phyloP scores from a whole-genome alignment of 176 grass and related monocot genomes.

The Triticum aestivum region DNA sequence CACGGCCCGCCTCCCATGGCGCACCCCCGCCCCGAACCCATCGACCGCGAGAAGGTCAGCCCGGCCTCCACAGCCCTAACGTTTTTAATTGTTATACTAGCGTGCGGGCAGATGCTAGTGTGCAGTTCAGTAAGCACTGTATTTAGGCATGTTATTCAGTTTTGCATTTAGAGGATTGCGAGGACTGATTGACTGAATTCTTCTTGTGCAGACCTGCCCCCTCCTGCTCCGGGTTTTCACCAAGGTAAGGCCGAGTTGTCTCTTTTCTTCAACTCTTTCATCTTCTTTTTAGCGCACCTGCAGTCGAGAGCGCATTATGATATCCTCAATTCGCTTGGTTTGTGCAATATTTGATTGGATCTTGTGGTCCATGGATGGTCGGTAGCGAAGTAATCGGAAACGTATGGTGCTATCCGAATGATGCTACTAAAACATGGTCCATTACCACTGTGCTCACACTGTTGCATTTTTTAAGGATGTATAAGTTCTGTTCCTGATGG shows the following conservation, averaged over 20 bases:
- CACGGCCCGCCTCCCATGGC: conserved; percentile 53
- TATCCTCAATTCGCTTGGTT: not conserved
- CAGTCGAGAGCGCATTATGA: too few relatives aligned
- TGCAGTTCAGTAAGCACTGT: too few relatives aligned
- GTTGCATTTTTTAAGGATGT: too few relatives aligned
- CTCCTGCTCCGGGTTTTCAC: conserved; percentile 49
- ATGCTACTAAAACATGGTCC: not conserved
- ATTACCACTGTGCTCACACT: not conserved
- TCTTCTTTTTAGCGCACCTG: too few relatives aligned
- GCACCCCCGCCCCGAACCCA: conserved; percentile 61
- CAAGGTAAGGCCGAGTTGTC: not conserved
- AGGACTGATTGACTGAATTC: too few relatives aligned
- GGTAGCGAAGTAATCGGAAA: not conserved
- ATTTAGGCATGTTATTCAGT: too few relatives aligned
- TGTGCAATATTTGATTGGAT: not conserved
- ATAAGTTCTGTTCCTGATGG: too few relatives aligned
- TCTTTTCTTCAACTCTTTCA: not conserved
- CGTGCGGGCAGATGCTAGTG: too few relatives aligned
- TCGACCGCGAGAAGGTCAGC: conserved; percentile 89
- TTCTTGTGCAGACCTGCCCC: conserved; percentile 79
- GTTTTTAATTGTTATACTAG: too few relatives aligned
- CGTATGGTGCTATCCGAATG: not conserved
- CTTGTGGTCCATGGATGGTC: not conserved
- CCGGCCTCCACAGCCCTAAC: not conserved
- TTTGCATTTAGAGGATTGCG: too few relatives aligned